Base-by-base conservation (phyloP, 208 protist genomes). In the Acanthamoeba healyi region DNA sequence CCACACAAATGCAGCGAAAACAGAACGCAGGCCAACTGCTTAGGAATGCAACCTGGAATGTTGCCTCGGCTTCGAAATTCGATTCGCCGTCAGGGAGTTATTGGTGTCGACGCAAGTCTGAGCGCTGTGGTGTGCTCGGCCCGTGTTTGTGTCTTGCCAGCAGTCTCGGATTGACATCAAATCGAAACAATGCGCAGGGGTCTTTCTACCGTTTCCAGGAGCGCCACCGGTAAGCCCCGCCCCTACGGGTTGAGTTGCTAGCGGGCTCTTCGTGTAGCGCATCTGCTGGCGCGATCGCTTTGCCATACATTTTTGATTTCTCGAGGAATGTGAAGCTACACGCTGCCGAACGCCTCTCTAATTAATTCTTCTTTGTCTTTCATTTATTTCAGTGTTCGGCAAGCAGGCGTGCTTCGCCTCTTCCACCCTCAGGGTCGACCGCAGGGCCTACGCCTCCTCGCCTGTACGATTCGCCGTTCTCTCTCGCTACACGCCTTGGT, bases 131-230 rank as follows among this genome's bases (percentile, higher is more conserved):
- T 65, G 22, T 79, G 67, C 32, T 2, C 36, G 65, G 19, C 0
- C 65, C 9, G 65, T 2, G 65, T n/a, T 54, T 9, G 26, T 42
- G 77, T 87, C 29, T 87, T 42, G 49, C 77, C 24, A 15, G 22
- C 14, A 26, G 17, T 24, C 22, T 15, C 54, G 54, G 54, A 61
- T 61, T 61, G 54, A 61, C 22, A 61, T 61, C 54, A 49, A 42
- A 29, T 87, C 34, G 36, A 74, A 74, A 79, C 40, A 24, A 49
- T 87, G 77, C 77, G 77, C 77, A 87, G 77, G 77, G 49, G 49
- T 87, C 40, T 87, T 87, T 87, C 77, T 40, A 87, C 77, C 49
- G 77, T 58, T 40, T 49, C 77, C 77, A 87, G 77, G 77, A 58
- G 77, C 77, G 49, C 77, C 49, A 49, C 40, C 29, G 77, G 77